phyloP scores from a whole-genome alignment of 345 rosid species.

The Corchorus capsularis region DNA sequence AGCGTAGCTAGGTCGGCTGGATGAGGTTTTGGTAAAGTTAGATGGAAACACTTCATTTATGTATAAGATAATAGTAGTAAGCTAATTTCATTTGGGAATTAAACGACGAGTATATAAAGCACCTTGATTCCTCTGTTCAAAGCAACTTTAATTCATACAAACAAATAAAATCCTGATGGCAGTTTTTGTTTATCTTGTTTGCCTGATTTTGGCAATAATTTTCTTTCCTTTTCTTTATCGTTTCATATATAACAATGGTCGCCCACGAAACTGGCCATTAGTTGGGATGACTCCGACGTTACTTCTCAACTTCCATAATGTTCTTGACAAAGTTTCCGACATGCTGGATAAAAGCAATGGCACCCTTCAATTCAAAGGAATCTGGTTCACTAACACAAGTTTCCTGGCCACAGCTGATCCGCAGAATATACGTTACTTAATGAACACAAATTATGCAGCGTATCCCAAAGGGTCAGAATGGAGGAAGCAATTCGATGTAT shows the following conservation, averaged over 20 bases:
- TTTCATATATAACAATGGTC: slow-evolving; percentile 1
- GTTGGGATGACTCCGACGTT: background rate
- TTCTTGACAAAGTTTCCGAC: too few species aligned
- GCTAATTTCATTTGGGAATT: too few species aligned
- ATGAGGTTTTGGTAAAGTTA: background rate
- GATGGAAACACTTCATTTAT: background rate
- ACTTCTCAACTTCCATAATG: background rate
- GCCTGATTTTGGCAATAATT: background rate
- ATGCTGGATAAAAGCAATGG: background rate
- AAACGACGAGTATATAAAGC: background rate
- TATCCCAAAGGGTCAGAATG: slow-evolving; percentile 14
- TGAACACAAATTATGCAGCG: background rate
- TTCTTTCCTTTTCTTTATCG: background rate
- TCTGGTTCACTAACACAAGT: slow-evolving; percentile 9
- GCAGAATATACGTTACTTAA: slow-evolving; percentile 1
- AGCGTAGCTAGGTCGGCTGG: too few species aligned
- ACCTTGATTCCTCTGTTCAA: too few species aligned
- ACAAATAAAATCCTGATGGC: background rate
- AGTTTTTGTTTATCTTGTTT: background rate
- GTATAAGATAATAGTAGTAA: too few species aligned
- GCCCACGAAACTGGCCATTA: slow-evolving; percentile 19
- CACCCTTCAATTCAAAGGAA: background rate
- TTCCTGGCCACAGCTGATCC: slow-evolving; percentile 3
- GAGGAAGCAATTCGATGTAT: slow-evolving; percentile 15
- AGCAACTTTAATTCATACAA: background rate